Evolutionary conservation across 2,329 filamentous ascomycete genomes (phyloP).

Genomic region (Venturia carpophila): DNA sequence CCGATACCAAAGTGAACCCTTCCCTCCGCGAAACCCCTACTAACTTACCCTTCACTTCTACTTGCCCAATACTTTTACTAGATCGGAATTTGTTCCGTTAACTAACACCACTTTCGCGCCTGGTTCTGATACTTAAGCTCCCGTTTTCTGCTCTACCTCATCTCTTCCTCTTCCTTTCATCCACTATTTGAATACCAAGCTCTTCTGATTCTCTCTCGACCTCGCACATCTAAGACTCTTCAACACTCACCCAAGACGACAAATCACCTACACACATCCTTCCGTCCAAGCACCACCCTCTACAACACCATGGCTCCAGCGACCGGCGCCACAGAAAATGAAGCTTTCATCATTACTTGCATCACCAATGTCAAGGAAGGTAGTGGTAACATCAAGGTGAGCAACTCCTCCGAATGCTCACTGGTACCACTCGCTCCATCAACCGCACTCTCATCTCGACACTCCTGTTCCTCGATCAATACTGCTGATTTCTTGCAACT

Average conservation of each 20-base stretch:
- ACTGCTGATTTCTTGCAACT: not conserved
- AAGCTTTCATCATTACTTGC: not conserved
- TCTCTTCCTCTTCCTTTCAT: not conserved
- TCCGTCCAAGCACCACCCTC: not conserved
- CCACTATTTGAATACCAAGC: not conserved
- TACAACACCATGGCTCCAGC: not conserved
- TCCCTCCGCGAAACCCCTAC: not conserved
- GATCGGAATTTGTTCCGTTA: not conserved
- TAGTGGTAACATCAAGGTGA: not conserved
- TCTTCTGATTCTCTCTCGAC: not conserved
- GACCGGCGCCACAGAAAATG: not conserved
- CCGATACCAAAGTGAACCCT: slow-evolving; percentile 5
- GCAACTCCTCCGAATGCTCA: not conserved
- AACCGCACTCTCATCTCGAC: not conserved
- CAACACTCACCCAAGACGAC: not conserved
- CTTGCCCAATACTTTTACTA: not conserved
- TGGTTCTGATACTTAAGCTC: not conserved
- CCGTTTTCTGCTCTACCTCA: not conserved
- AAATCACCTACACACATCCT: not conserved
- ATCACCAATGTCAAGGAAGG: slow-evolving; percentile 4
- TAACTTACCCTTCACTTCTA: slow-evolving; percentile 2
- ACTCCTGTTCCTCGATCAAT: not conserved
- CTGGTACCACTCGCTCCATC: not conserved
- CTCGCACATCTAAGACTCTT: not conserved
- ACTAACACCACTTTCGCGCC: not conserved